Evolutionary conservation across 495 filamentous ascomycete genomes (phyloP), one percentile per base, ranked within the genome.

Genomic region (Penicillium roqueforti): DNA sequence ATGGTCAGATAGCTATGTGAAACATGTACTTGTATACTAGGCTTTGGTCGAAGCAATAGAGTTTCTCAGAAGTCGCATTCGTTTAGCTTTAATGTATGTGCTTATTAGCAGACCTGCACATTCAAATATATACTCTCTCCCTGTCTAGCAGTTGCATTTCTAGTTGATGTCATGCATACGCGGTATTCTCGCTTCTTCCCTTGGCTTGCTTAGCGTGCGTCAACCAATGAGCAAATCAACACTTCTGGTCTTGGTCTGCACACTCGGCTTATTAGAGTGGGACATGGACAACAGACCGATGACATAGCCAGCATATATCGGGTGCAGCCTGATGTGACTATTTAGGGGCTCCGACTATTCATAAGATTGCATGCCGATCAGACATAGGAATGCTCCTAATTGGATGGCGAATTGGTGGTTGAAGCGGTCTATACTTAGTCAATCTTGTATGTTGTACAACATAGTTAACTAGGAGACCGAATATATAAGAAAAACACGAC

Each of bases 291-390:
- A 73, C 29, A 82, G 69, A 41, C 82, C 83, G 47, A 86, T 78
- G 22, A 81, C 84, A 68, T 80, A 78, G 13, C 84, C 83, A 2
- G 81, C 76, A 5, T 86, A 67, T 45, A 86, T n/a, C n/a, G n/a
- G n/a, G n/a, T 83, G 32, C 84, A 80, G 6, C 84, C 84, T 37
- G 80, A 69, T 11, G 85, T 73, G 55, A 86, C 81, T 75, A 82
- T 81, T 0, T 76, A 71, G 44, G 84, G 60, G 50, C 82, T 77
- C 16, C 63, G 57, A 46, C 78, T 70, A 28, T 66, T 60, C 86
- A 81, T 36, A 85, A 73, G 40, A 79, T 76, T 10, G 28, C 10
- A 10, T 10, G 14, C 82, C 83, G 18, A 83, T 34, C 36, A 78
- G 59, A 60, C 79, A 79, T 41, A 86, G 74, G 8, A 79, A 45